Evolutionary conservation across 2,329 filamentous ascomycete species (phyloP), one percentile per base, ranked within the genome.

Genomic region (Sporothrix sp.): DNA sequence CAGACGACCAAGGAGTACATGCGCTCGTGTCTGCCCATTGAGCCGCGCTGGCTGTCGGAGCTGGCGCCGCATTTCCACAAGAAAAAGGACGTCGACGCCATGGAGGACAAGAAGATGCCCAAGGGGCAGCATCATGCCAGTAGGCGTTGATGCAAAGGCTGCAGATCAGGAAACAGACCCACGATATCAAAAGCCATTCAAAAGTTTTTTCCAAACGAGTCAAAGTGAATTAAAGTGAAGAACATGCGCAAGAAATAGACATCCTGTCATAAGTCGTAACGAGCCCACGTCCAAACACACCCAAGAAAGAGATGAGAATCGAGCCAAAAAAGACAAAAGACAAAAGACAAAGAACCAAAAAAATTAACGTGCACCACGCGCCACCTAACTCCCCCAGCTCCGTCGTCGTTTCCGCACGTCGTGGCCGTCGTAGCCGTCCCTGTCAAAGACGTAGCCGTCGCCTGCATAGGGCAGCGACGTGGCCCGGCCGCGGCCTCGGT

Each of bases 61-160:
- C 80, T 93, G 54, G 93, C 93, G 55, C 91, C 91, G 55, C 93
- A 97, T 70, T 95, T 89, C 63, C 87, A 96, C 65, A 96, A 95
- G 70, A 85, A 86, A 70, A 85, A 88, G 68, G 89, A 96, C 62
- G 66, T 96, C 36, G 91, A 96, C 61, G 82, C 76, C 16, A 63
- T 95, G 59, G 87, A 88, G 61, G 85, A 87, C 53, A 86, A 79
- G 70, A 95, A 87, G 67, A 56, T 67, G 59, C 64, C 65, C 8
- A 66, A 65, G 55, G 44, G 44, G 2, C 50, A 56, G 2, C 48
- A 55, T 7, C 25, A 51, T 10, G 48, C 37, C 38, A 47, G 13
- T 47, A 20, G 25, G 5, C n/a, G n/a, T n/a, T n/a, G n/a, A n/a
- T n/a, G n/a, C n/a, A n/a, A n/a, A n/a, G n/a, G n/a, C n/a, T n/a